Percentiles rank a stretch among this genome's conserved stretches.
These are phyloP conservation scores for Wickerhamiella infanticola DNA, from an alignment of 1,139 yeast species.

Conservation along the genomic window DNA sequence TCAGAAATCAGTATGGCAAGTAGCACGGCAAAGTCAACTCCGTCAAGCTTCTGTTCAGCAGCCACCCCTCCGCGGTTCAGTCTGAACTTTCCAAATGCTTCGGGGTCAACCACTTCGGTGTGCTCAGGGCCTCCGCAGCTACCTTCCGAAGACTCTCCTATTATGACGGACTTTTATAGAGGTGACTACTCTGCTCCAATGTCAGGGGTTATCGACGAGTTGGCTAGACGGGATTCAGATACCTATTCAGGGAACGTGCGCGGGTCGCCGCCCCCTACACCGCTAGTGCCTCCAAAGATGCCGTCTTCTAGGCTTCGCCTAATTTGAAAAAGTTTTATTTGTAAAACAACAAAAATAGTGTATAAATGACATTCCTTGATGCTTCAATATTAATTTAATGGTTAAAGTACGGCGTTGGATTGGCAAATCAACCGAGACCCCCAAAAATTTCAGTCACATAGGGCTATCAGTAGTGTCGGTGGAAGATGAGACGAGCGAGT, in stretches of 20 bases:
- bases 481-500: no score
- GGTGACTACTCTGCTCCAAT: neutral
- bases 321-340: no score
- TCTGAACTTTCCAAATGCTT: neutral
- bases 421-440: no score
- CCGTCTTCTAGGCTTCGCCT: slow-evolving; percentile 6
- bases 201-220: slow-evolving; percentile 1
- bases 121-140: neutral
- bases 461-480: no score
- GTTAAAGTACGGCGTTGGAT: no score
- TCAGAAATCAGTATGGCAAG: neutral
- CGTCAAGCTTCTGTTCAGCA: neutral
- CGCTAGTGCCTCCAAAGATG: slow-evolving; percentile 16
- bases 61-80: neutral
- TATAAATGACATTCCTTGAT: no score
- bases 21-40: neutral
- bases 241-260: neutral
- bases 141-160: slow-evolving; percentile 1
- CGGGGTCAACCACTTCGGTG: neutral
- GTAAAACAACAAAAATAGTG: neutral
- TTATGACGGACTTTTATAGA: slow-evolving; percentile 1
- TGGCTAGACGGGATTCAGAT: slow-evolving; percentile 1
- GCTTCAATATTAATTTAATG: neutral
- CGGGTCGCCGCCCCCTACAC: slow-evolving; percentile 14
- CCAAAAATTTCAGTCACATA: no score